phyloP scores from a whole-genome alignment of 2,329 filamentous ascomycete species.

The Berkeleyomyces rouxiae region DNA sequence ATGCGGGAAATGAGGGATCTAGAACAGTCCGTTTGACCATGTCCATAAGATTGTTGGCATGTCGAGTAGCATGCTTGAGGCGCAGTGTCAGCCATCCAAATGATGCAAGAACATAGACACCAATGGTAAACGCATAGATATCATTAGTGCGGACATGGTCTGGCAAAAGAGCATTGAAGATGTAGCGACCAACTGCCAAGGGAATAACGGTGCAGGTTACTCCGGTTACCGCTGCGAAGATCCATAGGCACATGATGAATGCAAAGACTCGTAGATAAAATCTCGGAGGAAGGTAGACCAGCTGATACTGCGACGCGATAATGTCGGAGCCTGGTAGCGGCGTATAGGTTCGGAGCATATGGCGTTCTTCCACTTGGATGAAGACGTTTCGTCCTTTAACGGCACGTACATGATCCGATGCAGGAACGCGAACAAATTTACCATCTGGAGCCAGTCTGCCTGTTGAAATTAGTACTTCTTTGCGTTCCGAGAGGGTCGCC shows the following conservation, averaged over 20 bases:
- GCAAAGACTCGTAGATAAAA: constrained; percentile 66
- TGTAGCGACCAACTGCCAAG: constrained; percentile 62
- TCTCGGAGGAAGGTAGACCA: constrained; percentile 68
- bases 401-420: constrained; percentile 87
- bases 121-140: constrained; percentile 88
- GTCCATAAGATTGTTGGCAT: background rate
- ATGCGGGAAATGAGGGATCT: constrained; percentile 16
- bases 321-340: constrained; percentile 27
- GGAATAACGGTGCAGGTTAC: constrained; percentile 75
- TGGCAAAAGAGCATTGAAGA: constrained; percentile 61
- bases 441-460: constrained; percentile 47
- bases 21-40: background rate
- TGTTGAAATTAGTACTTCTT: background rate
- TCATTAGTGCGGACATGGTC: constrained; percentile 67
- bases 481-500: background rate
- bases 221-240: constrained; percentile 79
- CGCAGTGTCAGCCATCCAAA: constrained; percentile 45
- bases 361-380: constrained; percentile 43
- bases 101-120: constrained; percentile 64
- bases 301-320: constrained; percentile 44
- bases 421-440: constrained; percentile 77
- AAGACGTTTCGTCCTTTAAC: constrained; percentile 74
- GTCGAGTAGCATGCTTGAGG: constrained; percentile 16
- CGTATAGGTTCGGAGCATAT: background rate
- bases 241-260: constrained; percentile 83